These are phyloP conservation scores for Parafenestella ontariensis DNA, from an alignment of 2,329 filamentous ascomycete species.

Conservation along the genomic window DNA sequence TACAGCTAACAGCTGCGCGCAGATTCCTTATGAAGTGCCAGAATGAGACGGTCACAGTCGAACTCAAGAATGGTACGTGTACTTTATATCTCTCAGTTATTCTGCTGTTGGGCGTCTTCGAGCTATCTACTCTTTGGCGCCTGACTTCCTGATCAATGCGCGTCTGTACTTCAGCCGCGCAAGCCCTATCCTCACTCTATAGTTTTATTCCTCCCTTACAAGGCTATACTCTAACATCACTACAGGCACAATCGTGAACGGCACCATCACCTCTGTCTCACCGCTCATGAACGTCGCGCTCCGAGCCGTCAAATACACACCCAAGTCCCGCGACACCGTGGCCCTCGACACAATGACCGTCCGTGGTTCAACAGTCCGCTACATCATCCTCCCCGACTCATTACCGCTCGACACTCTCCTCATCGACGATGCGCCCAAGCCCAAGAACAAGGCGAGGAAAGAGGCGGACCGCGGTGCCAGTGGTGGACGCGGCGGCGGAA, in stretches of 20 bases:
- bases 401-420: conserved; percentile 93
- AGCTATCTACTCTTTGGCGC: neutral
- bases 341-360: conserved; percentile 95
- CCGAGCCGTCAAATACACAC: conserved; percentile 95
- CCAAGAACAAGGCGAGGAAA: conserved; percentile 99
- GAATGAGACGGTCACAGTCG: conserved; percentile 98
- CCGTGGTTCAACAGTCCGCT: conserved; percentile 92
- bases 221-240: conserved; percentile 1
- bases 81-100: neutral
- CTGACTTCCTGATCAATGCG: neutral
- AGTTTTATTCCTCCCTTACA: neutral
- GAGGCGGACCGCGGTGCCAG: conserved; percentile 68
- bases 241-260: conserved; percentile 89
- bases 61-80: conserved; percentile 89
- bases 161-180: conserved; percentile 3
- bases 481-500: conserved; percentile 56
- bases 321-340: conserved; percentile 84
- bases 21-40: conserved; percentile 99
- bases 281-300: conserved; percentile 99
- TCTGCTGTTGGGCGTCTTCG: neutral
- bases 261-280: conserved; percentile 94
- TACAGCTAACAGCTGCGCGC: conserved; percentile 28
- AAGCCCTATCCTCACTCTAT: neutral
- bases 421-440: conserved; percentile 96
- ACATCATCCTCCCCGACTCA: conserved; percentile 95